Conservation (phyloP, 805 yeast species). For the Spathaspora arborariae region DNA sequence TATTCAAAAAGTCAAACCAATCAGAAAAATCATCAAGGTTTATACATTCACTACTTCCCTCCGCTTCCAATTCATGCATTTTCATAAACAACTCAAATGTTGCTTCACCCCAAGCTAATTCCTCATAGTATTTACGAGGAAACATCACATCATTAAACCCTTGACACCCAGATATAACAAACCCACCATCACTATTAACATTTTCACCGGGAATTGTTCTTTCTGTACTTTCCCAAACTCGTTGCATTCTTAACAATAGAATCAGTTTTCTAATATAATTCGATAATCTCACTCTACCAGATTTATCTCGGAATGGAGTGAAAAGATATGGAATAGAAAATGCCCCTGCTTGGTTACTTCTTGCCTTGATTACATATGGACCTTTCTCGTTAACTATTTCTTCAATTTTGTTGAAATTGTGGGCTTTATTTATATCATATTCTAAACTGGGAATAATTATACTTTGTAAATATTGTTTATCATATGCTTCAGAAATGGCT, state of each 20-base stretch:
- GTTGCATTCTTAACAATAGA: conserved; percentile 16
- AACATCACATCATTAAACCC: conserved; percentile 29
- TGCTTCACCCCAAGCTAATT: conserved; percentile 27
- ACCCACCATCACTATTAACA: conserved; percentile 24
- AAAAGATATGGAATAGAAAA: conserved; percentile 24
- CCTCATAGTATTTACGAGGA: conserved; percentile 24
- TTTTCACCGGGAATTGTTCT: conserved; percentile 8
- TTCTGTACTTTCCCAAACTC: conserved; percentile 23
- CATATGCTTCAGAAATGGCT: conserved; percentile 21
- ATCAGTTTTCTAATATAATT: conserved; percentile 30
- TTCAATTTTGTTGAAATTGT: conserved; percentile 17
- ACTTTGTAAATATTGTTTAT: conserved; percentile 26
- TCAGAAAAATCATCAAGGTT: conserved; percentile 2
- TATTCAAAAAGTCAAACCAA: conserved; percentile 6
- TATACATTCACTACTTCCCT: background rate
- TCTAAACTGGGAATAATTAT: conserved; percentile 32
- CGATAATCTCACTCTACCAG: conserved; percentile 22
- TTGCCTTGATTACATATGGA: conserved; percentile 30
- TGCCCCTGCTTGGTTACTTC: conserved; percentile 29
- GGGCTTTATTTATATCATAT: conserved; percentile 26
- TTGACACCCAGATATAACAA: conserved; percentile 21
- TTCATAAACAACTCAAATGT: conserved; percentile 30
- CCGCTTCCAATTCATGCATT: background rate
- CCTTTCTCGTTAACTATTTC: conserved; percentile 29
- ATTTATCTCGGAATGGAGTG: conserved; percentile 20